Evolutionary conservation across 768 basidiomycete genomes (phyloP).

Genomic region (Lyophyllum atratum): DNA sequence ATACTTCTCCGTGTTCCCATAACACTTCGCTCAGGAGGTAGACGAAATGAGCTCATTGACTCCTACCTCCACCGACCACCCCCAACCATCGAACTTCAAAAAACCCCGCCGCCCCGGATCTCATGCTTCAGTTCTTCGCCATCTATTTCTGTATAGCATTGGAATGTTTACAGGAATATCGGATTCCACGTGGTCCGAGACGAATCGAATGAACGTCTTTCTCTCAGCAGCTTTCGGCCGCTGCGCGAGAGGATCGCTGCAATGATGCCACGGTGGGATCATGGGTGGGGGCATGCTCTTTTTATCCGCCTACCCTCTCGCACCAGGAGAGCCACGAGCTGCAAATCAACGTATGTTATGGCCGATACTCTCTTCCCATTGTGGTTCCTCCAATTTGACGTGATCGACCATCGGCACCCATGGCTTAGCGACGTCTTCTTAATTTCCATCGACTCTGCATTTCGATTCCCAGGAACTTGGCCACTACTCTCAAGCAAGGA

Average conservation of each 20-base stretch:
- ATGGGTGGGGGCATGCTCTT: not conserved
- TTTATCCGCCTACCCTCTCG: not conserved
- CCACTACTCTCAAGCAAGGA: not conserved
- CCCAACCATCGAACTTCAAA: not conserved
- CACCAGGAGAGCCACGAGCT: not conserved
- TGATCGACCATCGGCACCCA: not conserved
- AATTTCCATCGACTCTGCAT: not conserved
- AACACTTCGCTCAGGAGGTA: not conserved
- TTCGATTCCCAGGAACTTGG: not conserved
- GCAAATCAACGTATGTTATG: not conserved
- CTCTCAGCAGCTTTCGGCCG: not conserved
- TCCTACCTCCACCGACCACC: not conserved
- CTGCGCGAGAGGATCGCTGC: conserved; percentile 6
- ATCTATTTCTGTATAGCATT: not conserved
- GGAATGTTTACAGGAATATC: not conserved
- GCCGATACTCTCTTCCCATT: not conserved
- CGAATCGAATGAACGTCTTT: not conserved
- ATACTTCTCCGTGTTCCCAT: no score
- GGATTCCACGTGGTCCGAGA: not conserved
- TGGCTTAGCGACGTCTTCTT: not conserved
- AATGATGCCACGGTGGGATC: not conserved
- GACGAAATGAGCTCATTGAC: not conserved
- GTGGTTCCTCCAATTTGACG: not conserved
- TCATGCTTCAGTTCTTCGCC: not conserved
- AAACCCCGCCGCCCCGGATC: not conserved